phyloP scores from a whole-genome alignment of 495 filamentous ascomycete genomes.

The Aspergillus mulundensis region DNA sequence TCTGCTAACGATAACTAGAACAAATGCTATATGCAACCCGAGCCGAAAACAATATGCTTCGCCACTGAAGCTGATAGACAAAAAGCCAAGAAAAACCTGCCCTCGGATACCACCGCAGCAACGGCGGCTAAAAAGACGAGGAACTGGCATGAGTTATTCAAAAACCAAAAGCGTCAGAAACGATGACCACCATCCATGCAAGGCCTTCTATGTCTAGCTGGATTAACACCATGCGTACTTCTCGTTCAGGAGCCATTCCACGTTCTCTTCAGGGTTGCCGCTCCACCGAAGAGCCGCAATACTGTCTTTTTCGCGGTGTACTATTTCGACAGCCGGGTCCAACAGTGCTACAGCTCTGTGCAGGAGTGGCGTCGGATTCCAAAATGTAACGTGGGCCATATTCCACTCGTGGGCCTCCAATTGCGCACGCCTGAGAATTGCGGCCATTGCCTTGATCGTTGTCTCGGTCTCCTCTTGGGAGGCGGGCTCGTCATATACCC shows the following conservation, averaged over 20 bases:
- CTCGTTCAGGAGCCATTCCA: slow-evolving; percentile 88
- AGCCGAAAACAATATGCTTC: slow-evolving; percentile 39
- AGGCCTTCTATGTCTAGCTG: slow-evolving; percentile 15
- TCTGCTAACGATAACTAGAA: slow-evolving; percentile 18
- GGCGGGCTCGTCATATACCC: slow-evolving; percentile 61
- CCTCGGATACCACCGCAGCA: slow-evolving; percentile 28
- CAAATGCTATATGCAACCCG: slow-evolving; percentile 33
- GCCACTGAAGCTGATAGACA: slow-evolving; percentile 33
- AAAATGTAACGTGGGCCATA: slow-evolving; percentile 57
- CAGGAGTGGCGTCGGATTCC: slow-evolving; percentile 59
- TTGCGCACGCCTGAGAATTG: slow-evolving; percentile 51
- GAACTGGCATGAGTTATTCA: slow-evolving; percentile 91
- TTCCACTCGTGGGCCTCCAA: slow-evolving; percentile 53
- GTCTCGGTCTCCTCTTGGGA: slow-evolving; percentile 35
- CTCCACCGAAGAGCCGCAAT: slow-evolving; percentile 65
- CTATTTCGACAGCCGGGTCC: slow-evolving; percentile 41
- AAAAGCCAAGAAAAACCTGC: slow-evolving; percentile 27
- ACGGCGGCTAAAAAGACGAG: slow-evolving; percentile 52
- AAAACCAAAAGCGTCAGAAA: slow-evolving; percentile 37
- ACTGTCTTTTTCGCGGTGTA: slow-evolving; percentile 58
- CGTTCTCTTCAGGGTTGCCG: slow-evolving; percentile 47
- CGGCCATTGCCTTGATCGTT: slow-evolving; percentile 43
- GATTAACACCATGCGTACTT: slow-evolving; percentile 87
- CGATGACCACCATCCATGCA: slow-evolving; percentile 6
- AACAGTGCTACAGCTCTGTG: slow-evolving; percentile 57